Conservation (phyloP, 352 stramenopile species). For the Albugo candida region DNA sequence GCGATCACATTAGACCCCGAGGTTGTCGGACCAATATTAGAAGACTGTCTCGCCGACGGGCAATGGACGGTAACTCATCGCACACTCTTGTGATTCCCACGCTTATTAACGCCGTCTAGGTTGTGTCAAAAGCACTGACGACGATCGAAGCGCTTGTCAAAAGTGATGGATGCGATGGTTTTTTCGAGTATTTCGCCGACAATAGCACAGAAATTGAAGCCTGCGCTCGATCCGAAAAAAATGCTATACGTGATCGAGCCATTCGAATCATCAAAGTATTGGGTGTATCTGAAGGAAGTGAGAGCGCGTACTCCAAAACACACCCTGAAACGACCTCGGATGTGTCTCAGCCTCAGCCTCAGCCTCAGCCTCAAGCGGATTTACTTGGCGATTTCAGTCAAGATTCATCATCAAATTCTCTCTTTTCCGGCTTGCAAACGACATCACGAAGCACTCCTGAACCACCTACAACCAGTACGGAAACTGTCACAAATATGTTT, state of each 20-base stretch:
- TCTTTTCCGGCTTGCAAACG: slow-evolving; percentile 49
- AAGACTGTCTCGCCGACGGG: slow-evolving; percentile 84
- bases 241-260: slow-evolving; percentile 48
- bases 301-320: background rate
- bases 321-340: no score
- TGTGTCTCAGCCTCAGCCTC: no score
- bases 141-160: slow-evolving; percentile 83
- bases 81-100: background rate
- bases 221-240: slow-evolving; percentile 58
- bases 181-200: slow-evolving; percentile 69
- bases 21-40: slow-evolving; percentile 83
- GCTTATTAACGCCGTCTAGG: slow-evolving; percentile 32
- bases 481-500: slow-evolving; percentile 42
- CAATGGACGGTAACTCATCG: slow-evolving; percentile 36
- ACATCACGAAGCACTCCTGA: background rate
- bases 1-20: slow-evolving; percentile 84
- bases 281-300: slow-evolving; percentile 13
- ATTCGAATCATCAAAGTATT: slow-evolving; percentile 50
- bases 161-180: slow-evolving; percentile 60
- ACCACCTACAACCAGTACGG: background rate
- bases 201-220: slow-evolving; percentile 54
- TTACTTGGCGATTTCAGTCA: slow-evolving; percentile 44
- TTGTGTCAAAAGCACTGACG: slow-evolving; percentile 86
- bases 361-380: slow-evolving; percentile 17
- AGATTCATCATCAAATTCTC: slow-evolving; percentile 15